Conservation (phyloP, 1,284 basidiomycete species). For the Chondrostereum purpureum region DNA sequence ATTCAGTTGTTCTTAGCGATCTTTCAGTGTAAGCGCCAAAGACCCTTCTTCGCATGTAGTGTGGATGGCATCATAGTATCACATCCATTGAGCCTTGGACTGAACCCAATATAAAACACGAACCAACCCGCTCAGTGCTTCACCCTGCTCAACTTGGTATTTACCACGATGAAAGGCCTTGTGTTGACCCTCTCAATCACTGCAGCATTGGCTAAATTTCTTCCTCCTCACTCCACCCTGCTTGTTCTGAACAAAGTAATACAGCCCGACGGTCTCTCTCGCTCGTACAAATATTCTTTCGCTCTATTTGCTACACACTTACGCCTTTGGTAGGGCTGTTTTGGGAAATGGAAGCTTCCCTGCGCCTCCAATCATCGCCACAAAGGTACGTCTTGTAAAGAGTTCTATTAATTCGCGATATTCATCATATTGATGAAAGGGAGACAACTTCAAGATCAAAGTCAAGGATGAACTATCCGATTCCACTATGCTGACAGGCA, state of each 20-base stretch:
- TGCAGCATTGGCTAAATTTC: no score
- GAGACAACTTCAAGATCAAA: slow-evolving; percentile 20
- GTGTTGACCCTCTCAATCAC: no score
- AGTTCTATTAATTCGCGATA: not conserved
- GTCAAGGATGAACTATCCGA: slow-evolving; percentile 22
- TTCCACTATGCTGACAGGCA: slow-evolving; percentile 21
- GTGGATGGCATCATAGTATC: no score
- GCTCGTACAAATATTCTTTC: slow-evolving; percentile 6
- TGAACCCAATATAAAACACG: no score
- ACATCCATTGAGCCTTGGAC: no score
- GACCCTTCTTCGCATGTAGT: no score
- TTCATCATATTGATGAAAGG: slow-evolving; percentile 10
- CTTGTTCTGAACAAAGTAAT: slow-evolving; percentile 12
- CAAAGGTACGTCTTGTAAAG: slow-evolving; percentile 7
- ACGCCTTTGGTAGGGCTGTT: slow-evolving; percentile 10
- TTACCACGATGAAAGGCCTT: no score
- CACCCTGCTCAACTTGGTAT: no score
- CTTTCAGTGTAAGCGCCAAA: no score
- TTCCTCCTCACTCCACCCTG: slow-evolving; percentile 5
- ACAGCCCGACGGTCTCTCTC: slow-evolving; percentile 11
- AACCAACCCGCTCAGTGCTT: no score
- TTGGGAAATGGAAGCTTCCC: slow-evolving; percentile 10
- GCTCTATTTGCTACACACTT: not conserved
- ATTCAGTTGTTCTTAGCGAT: no score
- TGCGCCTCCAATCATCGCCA: slow-evolving; percentile 11